Percentiles rank a stretch among this genome's conserved stretches.
Evolutionary conservation across 805 yeast species (phyloP).

Genomic region (Nakazawaea wyomingensis): DNA sequence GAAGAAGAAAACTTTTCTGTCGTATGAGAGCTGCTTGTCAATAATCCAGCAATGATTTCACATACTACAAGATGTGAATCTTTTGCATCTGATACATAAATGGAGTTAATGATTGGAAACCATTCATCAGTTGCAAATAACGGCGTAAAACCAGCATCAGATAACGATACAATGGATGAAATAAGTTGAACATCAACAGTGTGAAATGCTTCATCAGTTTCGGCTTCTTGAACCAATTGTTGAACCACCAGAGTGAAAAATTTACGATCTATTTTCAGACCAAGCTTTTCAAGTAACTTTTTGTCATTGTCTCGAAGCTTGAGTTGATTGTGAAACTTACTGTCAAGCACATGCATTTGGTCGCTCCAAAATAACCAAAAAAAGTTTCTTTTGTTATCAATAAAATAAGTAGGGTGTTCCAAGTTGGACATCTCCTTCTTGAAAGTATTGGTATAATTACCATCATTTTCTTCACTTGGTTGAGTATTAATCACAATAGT

Average conservation of each 20-base stretch:
- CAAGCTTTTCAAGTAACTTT: slow-evolving; percentile 35
- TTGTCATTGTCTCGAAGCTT: slow-evolving; percentile 38
- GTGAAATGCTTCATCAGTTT: slow-evolving; percentile 61
- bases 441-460: slow-evolving; percentile 37
- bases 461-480: slow-evolving; percentile 18
- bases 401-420: slow-evolving; percentile 42
- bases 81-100: slow-evolving; percentile 63
- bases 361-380: slow-evolving; percentile 82
- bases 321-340: slow-evolving; percentile 21
- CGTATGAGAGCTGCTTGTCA: slow-evolving; percentile 44
- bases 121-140: slow-evolving; percentile 46
- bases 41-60: slow-evolving; percentile 64
- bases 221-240: slow-evolving; percentile 60
- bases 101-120: slow-evolving; percentile 39
- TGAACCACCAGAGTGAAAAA: slow-evolving; percentile 54
- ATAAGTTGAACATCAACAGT: slow-evolving; percentile 59
- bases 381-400: slow-evolving; percentile 49
- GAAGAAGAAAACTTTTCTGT: slow-evolving; percentile 24
- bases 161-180: slow-evolving; percentile 42
- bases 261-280: slow-evolving; percentile 40
- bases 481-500: slow-evolving; percentile 40
- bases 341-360: slow-evolving; percentile 39
- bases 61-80: slow-evolving; percentile 70
- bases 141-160: slow-evolving; percentile 38
- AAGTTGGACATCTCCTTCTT: slow-evolving; percentile 45